A percentile compares a stretch with the other conserved stretches of the same genome.
phyloP scores from a whole-genome alignment of 805 yeast species.

The Saturnispora zaruensis region DNA sequence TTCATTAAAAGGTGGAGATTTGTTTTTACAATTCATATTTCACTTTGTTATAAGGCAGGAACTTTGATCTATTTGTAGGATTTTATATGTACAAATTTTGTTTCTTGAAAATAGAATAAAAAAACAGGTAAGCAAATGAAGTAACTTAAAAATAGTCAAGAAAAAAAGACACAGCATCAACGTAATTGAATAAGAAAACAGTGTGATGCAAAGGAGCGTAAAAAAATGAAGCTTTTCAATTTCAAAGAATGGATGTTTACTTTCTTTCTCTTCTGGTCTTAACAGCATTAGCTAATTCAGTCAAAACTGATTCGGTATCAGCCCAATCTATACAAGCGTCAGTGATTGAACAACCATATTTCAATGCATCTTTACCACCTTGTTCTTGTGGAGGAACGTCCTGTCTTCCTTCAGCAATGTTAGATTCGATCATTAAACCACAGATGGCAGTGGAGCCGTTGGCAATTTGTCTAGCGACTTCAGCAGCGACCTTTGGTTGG shows the following conservation, averaged over 20 bases:
- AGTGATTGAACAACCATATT: conserved; percentile 94
- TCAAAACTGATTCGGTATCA: conserved; percentile 64
- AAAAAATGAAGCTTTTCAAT: not conserved
- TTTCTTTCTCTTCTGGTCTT: conserved; percentile 52
- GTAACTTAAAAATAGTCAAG: not conserved
- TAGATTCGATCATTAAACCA: conserved; percentile 96
- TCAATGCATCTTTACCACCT: conserved; percentile 65
- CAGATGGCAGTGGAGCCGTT: conserved; percentile 70
- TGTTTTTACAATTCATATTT: too few relatives aligned
- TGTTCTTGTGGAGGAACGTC: conserved; percentile 57
- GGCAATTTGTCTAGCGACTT: conserved; percentile 68
- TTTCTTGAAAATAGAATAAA: not conserved
- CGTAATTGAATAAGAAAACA: not conserved
- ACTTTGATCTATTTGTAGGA: not conserved
- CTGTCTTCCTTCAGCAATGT: conserved; percentile 89
- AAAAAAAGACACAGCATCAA: not conserved
- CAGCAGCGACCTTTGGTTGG: conserved; percentile 82
- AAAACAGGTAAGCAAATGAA: not conserved
- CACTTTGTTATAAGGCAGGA: too few relatives aligned
- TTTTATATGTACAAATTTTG: not conserved
- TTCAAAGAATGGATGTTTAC: not conserved
- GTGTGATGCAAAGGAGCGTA: not conserved
- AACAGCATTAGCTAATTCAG: conserved; percentile 69
- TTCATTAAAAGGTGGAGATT: not conserved
- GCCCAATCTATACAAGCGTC: conserved; percentile 96